Evolutionary conservation across 2,329 filamentous ascomycete genomes (phyloP).

Genomic region (Trichoderma hamatum): DNA sequence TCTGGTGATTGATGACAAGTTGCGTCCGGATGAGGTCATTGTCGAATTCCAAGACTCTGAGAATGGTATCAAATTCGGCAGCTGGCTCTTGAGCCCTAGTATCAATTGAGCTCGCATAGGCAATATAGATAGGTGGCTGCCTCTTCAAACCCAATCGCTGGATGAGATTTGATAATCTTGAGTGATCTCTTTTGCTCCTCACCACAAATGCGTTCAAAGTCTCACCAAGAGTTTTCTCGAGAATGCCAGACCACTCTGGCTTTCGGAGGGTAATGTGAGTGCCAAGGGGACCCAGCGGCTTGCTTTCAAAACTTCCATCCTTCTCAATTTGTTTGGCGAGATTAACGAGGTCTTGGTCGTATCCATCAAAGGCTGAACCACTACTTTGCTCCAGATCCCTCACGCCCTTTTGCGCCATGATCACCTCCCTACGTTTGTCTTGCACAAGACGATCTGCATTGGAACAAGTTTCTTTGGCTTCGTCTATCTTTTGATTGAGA

Average conservation of each 20-base stretch:
- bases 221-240: conserved; percentile 76
- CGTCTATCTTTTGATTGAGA: conserved; percentile 40
- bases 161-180: conserved; percentile 68
- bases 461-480: conserved; percentile 38
- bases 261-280: conserved; percentile 74
- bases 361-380: conserved; percentile 65
- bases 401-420: conserved; percentile 49
- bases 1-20: conserved; percentile 77
- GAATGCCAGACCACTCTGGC: conserved; percentile 78
- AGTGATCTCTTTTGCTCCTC: conserved; percentile 73
- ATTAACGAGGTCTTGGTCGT: conserved; percentile 61
- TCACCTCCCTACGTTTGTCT: conserved; percentile 58
- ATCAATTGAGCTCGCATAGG: conserved; percentile 42
- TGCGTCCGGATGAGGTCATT: conserved; percentile 77
- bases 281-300: conserved; percentile 84
- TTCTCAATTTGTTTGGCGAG: conserved; percentile 70
- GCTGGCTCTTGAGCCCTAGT: conserved; percentile 68
- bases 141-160: conserved; percentile 58
- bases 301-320: conserved; percentile 69
- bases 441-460: conserved; percentile 40
- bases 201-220: conserved; percentile 80
- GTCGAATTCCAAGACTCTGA: conserved; percentile 81
- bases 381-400: conserved; percentile 58
- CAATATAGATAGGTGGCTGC: conserved; percentile 45
- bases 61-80: conserved; percentile 70